Evolutionary conservation across 1,284 basidiomycete species (phyloP), one percentile per base, ranked within the genome.

Genomic region (Ustilago nuda): DNA sequence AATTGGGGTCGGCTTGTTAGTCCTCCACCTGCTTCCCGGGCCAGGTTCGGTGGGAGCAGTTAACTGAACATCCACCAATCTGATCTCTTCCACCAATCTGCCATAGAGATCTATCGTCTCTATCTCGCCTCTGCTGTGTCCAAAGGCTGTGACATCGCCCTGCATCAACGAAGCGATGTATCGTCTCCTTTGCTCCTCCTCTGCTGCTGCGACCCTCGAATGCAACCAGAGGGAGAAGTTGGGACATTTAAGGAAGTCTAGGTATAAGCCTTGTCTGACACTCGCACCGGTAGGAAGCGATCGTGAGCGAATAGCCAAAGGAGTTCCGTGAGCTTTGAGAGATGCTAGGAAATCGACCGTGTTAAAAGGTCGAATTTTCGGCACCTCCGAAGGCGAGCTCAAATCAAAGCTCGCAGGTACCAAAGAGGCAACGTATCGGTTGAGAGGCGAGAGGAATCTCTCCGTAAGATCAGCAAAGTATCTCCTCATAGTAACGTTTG

Each of bases 391-490:
- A 9, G 78, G 72, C 33, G 73, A 73, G 60, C 73, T 61, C 12
- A 80, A 62, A 68, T 82, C 67, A 56, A 79, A 76, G 41, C 59
- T 43, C 15, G 78, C 66, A 12, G 80, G 63, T 33, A 76, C 63
- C 50, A 83, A 43, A 41, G 92, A 93, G 72, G 94, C 93, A 55
- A 98, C 91, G 88, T 98, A 98, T 71, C 95, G 91, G 80, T 95
- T 92, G 3, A 99, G 89, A 0, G 96, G 96, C 1, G 94, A 91
- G n/a, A 98, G 90, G 67, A 98, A 89, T 45, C 92, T 91, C 33
- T 92, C 93, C 0, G 96, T 95, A 30, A 96, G 89, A 55, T 93
- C 91, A 63, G 92, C 91, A 86, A 98, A 95, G 85, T 98, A 94
- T 48, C 91, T 89, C 27, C 94, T 90, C 35, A 98, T 88, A n/a